Evolutionary conservation across 495 filamentous ascomycete species (phyloP), one percentile per base, ranked within the genome.

Genomic region (Aspergillus coremiiformis): DNA sequence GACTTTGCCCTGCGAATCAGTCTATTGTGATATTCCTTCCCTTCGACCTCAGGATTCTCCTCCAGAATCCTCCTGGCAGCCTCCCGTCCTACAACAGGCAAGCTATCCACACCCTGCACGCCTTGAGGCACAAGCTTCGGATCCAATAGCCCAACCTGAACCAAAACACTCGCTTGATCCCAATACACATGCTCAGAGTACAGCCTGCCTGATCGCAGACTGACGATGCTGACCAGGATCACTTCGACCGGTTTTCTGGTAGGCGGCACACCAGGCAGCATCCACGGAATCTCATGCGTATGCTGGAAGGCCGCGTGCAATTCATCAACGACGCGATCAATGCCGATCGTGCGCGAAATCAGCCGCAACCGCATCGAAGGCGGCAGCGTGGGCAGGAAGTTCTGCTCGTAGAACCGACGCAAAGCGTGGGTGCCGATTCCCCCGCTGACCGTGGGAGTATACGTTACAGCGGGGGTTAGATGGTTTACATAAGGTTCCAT

Each of bases 101-200:
- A 73, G 59, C 67, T 79, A 23, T 81, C 74, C n/a, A 76, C 67
- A 0, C 76, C 79, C 30, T 75, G 69, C 21, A 73, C 66, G 6
- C 68, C 64, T 21, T 61, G 49, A 1, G 77, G 73, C 7, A 82
- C 66, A 10, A 78, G 65, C 66, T 73, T 85, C 56, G 60, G 84
- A 75, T 89, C 80, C 32, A 95, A 61, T 42, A 94, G 62, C 0
- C 89, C 89, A 0, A 89, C 67, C 66, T 95, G 90, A 17, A 84
- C 77, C 0, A 96, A 67, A 2, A 92, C 84, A 14, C 80, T 84
- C 1, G 85, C 88, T 63, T 95, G 89, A 60, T 95, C 90, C 89
- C 89, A 96, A 56, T 86, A 84, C 15, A 91, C 83, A 58, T 92
- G 85, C 66, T 96, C 90, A 47, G 87, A 83, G 61, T 83, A 90